Evolutionary conservation across 2,329 filamentous ascomycete species (phyloP).

Genomic region (Acarospora socialis): DNA sequence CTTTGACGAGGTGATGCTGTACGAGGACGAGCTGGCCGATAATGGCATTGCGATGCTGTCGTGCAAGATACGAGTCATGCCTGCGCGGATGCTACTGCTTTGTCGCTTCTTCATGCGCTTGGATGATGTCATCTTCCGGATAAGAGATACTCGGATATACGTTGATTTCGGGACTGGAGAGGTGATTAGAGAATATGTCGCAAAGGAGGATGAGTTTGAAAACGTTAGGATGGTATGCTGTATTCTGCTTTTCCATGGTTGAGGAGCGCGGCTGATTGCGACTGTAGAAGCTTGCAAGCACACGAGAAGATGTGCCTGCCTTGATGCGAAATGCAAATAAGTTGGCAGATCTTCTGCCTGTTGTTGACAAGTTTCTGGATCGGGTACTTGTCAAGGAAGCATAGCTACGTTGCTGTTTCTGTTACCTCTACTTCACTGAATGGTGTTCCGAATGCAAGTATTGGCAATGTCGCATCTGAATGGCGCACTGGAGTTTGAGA

Average conservation of each 20-base stretch:
- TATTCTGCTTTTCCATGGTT: slow-evolving; percentile 6
- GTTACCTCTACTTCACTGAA: not conserved
- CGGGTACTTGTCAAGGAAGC: slow-evolving; percentile 20
- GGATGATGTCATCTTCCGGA: slow-evolving; percentile 74
- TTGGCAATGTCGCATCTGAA: no score
- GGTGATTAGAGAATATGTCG: slow-evolving; percentile 78
- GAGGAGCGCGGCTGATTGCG: slow-evolving; percentile 1
- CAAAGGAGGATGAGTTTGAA: slow-evolving; percentile 70
- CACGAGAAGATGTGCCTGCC: slow-evolving; percentile 59
- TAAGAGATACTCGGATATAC: slow-evolving; percentile 83
- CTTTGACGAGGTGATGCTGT: slow-evolving; percentile 90
- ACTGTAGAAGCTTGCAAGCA: slow-evolving; percentile 35
- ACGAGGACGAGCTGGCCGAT: slow-evolving; percentile 94
- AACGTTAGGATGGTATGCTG: slow-evolving; percentile 54
- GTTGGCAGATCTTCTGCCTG: slow-evolving; percentile 52
- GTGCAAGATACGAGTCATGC: slow-evolving; percentile 88
- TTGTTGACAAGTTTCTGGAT: slow-evolving; percentile 57
- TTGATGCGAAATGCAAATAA: slow-evolving; percentile 68
- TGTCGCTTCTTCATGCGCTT: slow-evolving; percentile 82
- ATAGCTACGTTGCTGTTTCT: slow-evolving; percentile 1
- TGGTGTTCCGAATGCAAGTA: no score
- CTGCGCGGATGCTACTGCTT: slow-evolving; percentile 69
- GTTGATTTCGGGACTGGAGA: slow-evolving; percentile 70
- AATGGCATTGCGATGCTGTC: slow-evolving; percentile 87
- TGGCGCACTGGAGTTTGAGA: no score